Percentiles rank a stretch among this genome's conserved stretches.
phyloP scores from a whole-genome alignment of 2,329 filamentous ascomycete species.

The Fusarium buxicola region DNA sequence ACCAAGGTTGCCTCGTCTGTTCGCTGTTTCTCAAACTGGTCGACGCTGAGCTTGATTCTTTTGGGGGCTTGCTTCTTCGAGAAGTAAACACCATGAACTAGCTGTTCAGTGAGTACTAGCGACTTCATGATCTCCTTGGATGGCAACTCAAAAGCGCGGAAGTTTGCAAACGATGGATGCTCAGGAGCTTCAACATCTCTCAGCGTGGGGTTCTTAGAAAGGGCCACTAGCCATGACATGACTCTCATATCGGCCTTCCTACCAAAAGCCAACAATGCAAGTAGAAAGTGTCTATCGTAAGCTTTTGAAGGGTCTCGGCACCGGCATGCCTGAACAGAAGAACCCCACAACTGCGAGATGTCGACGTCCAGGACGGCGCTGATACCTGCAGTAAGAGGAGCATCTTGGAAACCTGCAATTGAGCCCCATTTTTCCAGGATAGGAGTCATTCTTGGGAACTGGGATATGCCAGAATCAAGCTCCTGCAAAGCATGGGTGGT shows the following conservation, averaged over 20 bases:
- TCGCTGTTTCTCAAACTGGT: not conserved
- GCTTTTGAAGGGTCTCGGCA: not conserved
- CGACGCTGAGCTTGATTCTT: not conserved
- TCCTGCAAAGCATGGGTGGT: slow-evolving; percentile 4
- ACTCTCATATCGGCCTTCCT: not conserved
- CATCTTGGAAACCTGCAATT: slow-evolving; percentile 5
- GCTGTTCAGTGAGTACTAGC: not conserved
- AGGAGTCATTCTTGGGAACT: not conserved
- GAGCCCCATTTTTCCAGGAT: slow-evolving; percentile 7
- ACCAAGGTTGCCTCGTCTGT: not conserved
- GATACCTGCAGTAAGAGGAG: not conserved
- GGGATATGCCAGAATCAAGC: accelerated
- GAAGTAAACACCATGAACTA: not conserved
- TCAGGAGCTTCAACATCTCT: slow-evolving; percentile 5
- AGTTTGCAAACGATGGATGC: slow-evolving; percentile 11
- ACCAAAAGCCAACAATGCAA: slow-evolving; percentile 25
- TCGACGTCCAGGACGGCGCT: too few species aligned
- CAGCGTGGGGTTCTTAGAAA: slow-evolving; percentile 3
- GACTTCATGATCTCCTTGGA: not conserved
- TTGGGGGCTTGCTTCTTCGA: not conserved
- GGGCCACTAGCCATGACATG: slow-evolving; percentile 22
- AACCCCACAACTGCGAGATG: too few species aligned
- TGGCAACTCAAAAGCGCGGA: slow-evolving; percentile 10
- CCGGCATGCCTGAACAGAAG: too few species aligned
- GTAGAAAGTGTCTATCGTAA: slow-evolving; percentile 16